These are phyloP conservation scores for Xerocomellus dryophilus DNA, from an alignment of 768 basidiomycete genomes.

Conservation along the genomic window DNA sequence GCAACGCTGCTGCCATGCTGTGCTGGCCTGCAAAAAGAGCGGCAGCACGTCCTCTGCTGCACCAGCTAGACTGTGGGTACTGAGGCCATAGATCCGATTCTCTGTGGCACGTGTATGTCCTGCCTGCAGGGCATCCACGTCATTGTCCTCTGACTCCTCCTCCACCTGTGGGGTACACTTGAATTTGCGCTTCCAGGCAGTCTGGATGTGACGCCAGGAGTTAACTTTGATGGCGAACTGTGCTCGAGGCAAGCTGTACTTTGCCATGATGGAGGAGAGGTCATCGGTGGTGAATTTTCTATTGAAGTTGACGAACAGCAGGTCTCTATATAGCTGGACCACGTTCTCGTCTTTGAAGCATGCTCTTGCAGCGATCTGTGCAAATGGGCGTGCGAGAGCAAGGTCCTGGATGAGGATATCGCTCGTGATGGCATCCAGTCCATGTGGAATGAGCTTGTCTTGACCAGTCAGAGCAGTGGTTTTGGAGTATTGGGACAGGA, in stretches of 20 bases:
- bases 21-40: background rate
- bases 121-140: background rate
- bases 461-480: background rate
- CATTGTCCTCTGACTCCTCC: too few relatives aligned
- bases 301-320: conserved; percentile 20
- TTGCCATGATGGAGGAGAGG: background rate
- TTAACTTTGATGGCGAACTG: background rate
- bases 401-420: conserved; percentile 2
- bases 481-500: conserved; percentile 1
- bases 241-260: background rate
- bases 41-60: background rate
- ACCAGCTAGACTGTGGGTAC: background rate
- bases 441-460: conserved; percentile 4
- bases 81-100: conserved; percentile 1
- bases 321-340: conserved; percentile 3
- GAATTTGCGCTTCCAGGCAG: conserved; percentile 5
- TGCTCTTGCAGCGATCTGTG: background rate
- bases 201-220: conserved; percentile 4
- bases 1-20: background rate
- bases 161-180: background rate
- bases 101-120: background rate
- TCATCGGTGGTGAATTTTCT: background rate
- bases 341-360: background rate
- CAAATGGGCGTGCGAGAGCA: background rate
- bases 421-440: background rate